Evolutionary conservation across 305 asterid species (phyloP).

Genomic region (Rubia peregrina): DNA sequence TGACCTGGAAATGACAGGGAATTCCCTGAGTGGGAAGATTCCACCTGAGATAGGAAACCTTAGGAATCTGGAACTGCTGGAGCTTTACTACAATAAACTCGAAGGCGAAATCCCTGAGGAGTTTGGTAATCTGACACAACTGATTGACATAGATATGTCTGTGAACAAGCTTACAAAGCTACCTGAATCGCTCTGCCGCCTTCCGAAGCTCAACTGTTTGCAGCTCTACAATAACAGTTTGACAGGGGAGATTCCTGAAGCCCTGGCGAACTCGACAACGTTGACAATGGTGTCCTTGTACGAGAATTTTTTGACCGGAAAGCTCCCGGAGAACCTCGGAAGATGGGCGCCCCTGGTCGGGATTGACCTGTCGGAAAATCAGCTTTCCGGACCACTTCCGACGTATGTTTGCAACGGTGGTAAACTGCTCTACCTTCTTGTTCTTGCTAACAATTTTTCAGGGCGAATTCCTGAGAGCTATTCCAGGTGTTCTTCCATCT

Average conservation of each 20-base stretch:
- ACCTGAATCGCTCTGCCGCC: slow-evolving; percentile 55
- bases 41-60: slow-evolving; percentile 56
- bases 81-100: slow-evolving; percentile 71
- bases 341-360: slow-evolving; percentile 42
- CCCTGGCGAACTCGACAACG: slow-evolving; percentile 53
- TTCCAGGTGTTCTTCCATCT: slow-evolving; percentile 51
- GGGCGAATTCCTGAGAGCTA: slow-evolving; percentile 63
- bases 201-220: slow-evolving; percentile 49
- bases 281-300: slow-evolving; percentile 61
- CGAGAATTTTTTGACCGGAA: slow-evolving; percentile 59
- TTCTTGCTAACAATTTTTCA: slow-evolving; percentile 52
- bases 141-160: slow-evolving; percentile 62
- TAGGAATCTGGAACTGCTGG: slow-evolving; percentile 51
- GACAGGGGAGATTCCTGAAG: slow-evolving; percentile 60
- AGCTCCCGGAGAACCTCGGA: slow-evolving; percentile 63
- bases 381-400: slow-evolving; percentile 57
- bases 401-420: slow-evolving; percentile 57
- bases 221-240: slow-evolving; percentile 78
- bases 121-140: slow-evolving; percentile 58
- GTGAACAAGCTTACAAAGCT: slow-evolving; percentile 47
- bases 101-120: slow-evolving; percentile 70
- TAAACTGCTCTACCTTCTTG: slow-evolving; percentile 48
- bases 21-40: slow-evolving; percentile 42
- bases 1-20: slow-evolving; percentile 77
- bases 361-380: slow-evolving; percentile 78